Conservation (phyloP, 768 basidiomycete genomes). For the Boletus tylopilopsis region DNA sequence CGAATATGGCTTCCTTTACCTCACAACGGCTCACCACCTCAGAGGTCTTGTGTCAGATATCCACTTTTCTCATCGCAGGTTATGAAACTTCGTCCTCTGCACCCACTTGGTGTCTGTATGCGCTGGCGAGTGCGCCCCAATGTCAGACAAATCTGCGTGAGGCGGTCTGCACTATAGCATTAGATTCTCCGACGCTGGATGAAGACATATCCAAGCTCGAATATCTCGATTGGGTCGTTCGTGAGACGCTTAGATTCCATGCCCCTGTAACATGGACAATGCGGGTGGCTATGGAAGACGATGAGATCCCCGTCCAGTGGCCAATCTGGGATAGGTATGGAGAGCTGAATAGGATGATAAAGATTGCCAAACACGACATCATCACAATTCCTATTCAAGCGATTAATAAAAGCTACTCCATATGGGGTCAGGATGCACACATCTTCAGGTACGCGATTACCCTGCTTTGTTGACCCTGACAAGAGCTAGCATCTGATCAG, state of each 20-base stretch:
- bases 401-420: slow-evolving; percentile 48
- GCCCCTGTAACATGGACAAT: slow-evolving; percentile 58
- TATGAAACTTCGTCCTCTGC: slow-evolving; percentile 61
- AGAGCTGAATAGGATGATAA: slow-evolving; percentile 31
- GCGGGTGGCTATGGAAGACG: slow-evolving; percentile 46
- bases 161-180: slow-evolving; percentile 36
- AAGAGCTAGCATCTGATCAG: slow-evolving; percentile 15
- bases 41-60: slow-evolving; percentile 62
- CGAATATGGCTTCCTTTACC: slow-evolving; percentile 45
- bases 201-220: slow-evolving; percentile 39
- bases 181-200: slow-evolving; percentile 15
- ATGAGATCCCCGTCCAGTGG: slow-evolving; percentile 47
- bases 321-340: slow-evolving; percentile 34
- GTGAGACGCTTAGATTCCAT: slow-evolving; percentile 53
- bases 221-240: slow-evolving; percentile 60
- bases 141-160: slow-evolving; percentile 46
- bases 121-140: slow-evolving; percentile 43
- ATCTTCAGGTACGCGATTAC: slow-evolving; percentile 47
- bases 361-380: slow-evolving; percentile 46
- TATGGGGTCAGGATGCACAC: slow-evolving; percentile 68
- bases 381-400: slow-evolving; percentile 58
- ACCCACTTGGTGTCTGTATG: slow-evolving; percentile 61
- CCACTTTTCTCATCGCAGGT: slow-evolving; percentile 61
- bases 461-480: slow-evolving; percentile 22
- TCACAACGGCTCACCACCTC: slow-evolving; percentile 49